Base-by-base conservation (phyloP, 495 filamentous ascomycete species). In the Aspergillus sparsus region DNA sequence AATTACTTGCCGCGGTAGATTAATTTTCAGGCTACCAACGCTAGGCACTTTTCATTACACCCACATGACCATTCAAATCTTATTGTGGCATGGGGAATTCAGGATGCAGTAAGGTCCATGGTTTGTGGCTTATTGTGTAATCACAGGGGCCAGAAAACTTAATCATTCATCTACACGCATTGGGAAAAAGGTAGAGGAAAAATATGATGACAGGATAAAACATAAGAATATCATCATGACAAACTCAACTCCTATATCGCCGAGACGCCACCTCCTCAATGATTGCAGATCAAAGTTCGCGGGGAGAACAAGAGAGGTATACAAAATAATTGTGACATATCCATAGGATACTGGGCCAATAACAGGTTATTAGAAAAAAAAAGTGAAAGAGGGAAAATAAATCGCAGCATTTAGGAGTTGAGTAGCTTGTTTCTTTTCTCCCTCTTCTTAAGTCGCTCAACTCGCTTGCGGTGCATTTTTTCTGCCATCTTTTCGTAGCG, bases 371-470 rank as follows among this genome's bases (percentile, higher is more conserved):
- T 27, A 27, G 21, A 13, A 50, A 31, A 12, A 34, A 13, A 16
- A 52, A 21, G 18, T 1, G n/a, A 21, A 10, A 16, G 5, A 47
- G 21, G 3, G 21, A 12, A 18, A 62, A 56, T 10, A 11, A 49
- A 58, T 61, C 16, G 53, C 58, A 31, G 33, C 49, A 34, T 51
- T 93, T 80, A 97, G 53, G 91, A 95, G 74, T 93, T 97, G 66
- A 98, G 74, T 66, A 95, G 76, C 79, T 97, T 98, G 75, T 98
- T 99, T 72, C 94, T 85, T 85, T 97, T 98, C 82, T 98, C 94
- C 71, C 91, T 86, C 70, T 92, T 83, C 86, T 90, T 96, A 73
- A 96, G 68, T 61, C 94, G 83, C 76, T 98, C 94, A 27, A 98
- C 87, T 62, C 92, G 80, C 82, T 97, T 97, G 71, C 80, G 85